Evolutionary conservation across 768 basidiomycete species (phyloP).

Genomic region (Cantharellus anzutake): DNA sequence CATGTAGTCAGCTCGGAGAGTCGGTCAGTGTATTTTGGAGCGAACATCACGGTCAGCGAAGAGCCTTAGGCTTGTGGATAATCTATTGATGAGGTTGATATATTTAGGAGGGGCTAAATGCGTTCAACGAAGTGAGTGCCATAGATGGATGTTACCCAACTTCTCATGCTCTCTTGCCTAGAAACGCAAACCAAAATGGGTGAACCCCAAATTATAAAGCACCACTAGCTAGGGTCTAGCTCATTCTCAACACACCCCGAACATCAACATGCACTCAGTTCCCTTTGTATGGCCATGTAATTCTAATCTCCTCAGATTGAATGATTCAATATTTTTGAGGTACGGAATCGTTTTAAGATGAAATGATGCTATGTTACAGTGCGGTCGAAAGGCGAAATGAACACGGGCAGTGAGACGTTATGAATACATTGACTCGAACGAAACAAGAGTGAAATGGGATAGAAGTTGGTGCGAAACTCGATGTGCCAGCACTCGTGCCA

Average conservation of each 20-base stretch:
- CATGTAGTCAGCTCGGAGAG: constrained; percentile 31
- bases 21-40: constrained; percentile 34
- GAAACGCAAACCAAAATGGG: constrained; percentile 36
- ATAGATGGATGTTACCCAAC: background rate
- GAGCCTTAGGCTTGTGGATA: background rate
- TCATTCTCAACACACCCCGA: background rate
- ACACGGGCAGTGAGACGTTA: too few relatives aligned
- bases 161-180: constrained; percentile 10
- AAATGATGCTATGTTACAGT: too few relatives aligned
- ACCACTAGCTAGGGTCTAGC: background rate
- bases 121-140: constrained; percentile 40
- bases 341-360: too few relatives aligned
- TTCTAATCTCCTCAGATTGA: too few relatives aligned
- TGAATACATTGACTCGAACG: too few relatives aligned
- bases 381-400: too few relatives aligned
- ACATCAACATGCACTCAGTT: background rate
- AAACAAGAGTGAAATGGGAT: too few relatives aligned
- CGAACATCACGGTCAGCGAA: constrained; percentile 45
- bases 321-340: too few relatives aligned
- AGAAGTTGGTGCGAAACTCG: too few relatives aligned
- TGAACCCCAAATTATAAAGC: constrained; percentile 33
- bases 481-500: too few relatives aligned
- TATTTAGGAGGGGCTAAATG: constrained; percentile 44
- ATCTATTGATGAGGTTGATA: background rate
- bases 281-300: too few relatives aligned